These are phyloP conservation scores for Adansonia rubrostipa DNA, from an alignment of 441 rosid species.

Conservation along the genomic window DNA sequence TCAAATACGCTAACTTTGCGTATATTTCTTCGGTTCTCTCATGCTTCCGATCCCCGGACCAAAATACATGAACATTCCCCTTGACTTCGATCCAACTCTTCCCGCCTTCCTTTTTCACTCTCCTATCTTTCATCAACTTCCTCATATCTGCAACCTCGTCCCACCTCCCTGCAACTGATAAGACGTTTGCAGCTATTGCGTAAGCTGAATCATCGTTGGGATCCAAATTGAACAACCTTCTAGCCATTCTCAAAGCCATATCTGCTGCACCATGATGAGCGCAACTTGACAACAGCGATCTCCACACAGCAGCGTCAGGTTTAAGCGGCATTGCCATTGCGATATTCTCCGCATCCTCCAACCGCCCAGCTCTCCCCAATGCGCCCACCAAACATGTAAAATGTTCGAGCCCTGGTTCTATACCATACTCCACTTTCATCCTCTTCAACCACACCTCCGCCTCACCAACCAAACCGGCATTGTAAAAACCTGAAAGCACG, in stretches of 20 bases:
- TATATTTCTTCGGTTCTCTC: slow-evolving; percentile 36
- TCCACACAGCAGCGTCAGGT: slow-evolving; percentile 53
- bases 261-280: slow-evolving; percentile 36
- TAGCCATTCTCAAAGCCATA: slow-evolving; percentile 36
- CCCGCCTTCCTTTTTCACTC: slow-evolving; percentile 48
- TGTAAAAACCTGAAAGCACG: slow-evolving; percentile 39
- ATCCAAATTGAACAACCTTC: slow-evolving; percentile 38
- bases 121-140: slow-evolving; percentile 40
- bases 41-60: slow-evolving; percentile 43
- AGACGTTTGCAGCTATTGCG: slow-evolving; percentile 39
- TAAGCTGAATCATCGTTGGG: slow-evolving; percentile 46
- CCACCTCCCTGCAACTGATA: slow-evolving; percentile 42
- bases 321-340: slow-evolving; percentile 38
- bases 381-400: slow-evolving; percentile 36
- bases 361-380: slow-evolving; percentile 34
- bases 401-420: slow-evolving; percentile 42
- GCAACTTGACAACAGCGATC: slow-evolving; percentile 40
- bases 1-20: slow-evolving; percentile 36
- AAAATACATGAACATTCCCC: slow-evolving; percentile 44
- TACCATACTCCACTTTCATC: slow-evolving; percentile 35
- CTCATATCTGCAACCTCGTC: slow-evolving; percentile 43
- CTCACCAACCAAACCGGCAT: slow-evolving; percentile 37
- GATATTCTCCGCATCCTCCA: slow-evolving; percentile 40
- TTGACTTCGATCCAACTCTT: slow-evolving; percentile 51
- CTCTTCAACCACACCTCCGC: slow-evolving; percentile 39